These are phyloP conservation scores for Diaporthe citrichinensis DNA, from an alignment of 2,329 filamentous ascomycete species.

Conservation along the genomic window DNA sequence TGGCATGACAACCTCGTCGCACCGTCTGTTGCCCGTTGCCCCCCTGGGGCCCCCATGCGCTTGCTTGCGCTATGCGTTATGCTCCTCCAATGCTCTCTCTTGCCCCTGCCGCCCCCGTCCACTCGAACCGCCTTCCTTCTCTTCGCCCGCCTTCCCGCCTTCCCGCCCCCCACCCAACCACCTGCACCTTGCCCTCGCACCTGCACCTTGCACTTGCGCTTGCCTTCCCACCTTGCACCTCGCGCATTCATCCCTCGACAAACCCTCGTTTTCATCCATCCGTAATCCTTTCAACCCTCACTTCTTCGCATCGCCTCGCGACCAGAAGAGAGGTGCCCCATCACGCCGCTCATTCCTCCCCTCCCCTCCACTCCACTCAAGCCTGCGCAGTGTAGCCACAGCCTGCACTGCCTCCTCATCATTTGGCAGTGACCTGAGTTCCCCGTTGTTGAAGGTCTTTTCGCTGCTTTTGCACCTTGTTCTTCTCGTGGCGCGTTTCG, in stretches of 20 bases:
- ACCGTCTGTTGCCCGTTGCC: neutral
- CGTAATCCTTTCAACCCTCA: constrained; percentile 32
- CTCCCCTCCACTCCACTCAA: neutral
- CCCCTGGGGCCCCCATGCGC: neutral
- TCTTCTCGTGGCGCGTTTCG: constrained; percentile 15
- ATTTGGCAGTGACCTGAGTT: constrained; percentile 2
- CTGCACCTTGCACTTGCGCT: neutral
- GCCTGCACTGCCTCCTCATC: neutral
- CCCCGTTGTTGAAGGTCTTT: neutral
- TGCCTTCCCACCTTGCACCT: neutral
- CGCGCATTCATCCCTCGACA: neutral
- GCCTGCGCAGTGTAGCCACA: neutral
- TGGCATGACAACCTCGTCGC: constrained; percentile 7
- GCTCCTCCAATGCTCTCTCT: neutral
- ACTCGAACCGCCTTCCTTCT: neutral
- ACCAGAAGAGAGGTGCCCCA: constrained; percentile 19
- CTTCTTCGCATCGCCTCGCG: constrained; percentile 24
- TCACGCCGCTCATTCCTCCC: constrained; percentile 31
- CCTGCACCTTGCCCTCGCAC: constrained; percentile 9
- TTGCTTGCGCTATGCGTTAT: neutral
- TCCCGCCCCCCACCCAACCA: constrained; percentile 20
- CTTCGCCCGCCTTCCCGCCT: neutral
- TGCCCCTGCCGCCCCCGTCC: neutral
- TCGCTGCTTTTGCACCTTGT: neutral
- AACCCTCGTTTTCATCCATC: constrained; percentile 25